Conservation (phyloP, 2,329 filamentous ascomycete genomes). For the Nemania sp. region DNA sequence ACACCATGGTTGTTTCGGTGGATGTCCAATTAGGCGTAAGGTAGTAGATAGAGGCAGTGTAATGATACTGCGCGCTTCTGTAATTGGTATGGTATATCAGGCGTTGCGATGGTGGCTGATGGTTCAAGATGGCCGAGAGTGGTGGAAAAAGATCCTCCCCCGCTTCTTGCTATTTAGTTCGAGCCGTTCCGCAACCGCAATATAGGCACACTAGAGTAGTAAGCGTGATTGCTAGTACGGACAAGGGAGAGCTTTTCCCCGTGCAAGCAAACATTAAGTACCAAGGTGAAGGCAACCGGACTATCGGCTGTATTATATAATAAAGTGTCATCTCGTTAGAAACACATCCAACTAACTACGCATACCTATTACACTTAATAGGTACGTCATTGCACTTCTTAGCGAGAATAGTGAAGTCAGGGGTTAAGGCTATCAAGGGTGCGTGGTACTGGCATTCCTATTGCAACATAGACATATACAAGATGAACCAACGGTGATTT, state of each 20-base stretch:
- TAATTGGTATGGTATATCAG: slow-evolving; percentile 7
- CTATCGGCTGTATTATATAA: not conserved
- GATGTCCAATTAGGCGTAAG: not conserved
- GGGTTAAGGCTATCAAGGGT: too few relatives aligned
- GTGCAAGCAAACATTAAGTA: too few relatives aligned
- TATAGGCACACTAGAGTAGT: not conserved
- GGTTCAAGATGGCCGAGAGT: slow-evolving; percentile 7
- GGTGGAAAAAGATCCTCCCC: slow-evolving; percentile 21
- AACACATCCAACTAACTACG: too few relatives aligned
- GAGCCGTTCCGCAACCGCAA: slow-evolving; percentile 7
- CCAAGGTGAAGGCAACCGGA: too few relatives aligned
- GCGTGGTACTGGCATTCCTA: not conserved
- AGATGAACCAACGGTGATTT: not conserved
- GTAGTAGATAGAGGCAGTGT: not conserved
- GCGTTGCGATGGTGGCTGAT: not conserved
- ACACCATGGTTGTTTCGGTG: slow-evolving; percentile 63
- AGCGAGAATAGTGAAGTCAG: too few relatives aligned
- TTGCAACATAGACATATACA: not conserved
- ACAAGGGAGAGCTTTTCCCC: too few relatives aligned
- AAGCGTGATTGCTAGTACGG: not conserved
- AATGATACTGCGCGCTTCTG: slow-evolving; percentile 10
- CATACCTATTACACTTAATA: too few relatives aligned
- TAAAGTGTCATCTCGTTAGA: too few relatives aligned
- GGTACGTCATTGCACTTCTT: too few relatives aligned
- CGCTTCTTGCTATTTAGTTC: slow-evolving; percentile 9